A percentile compares a stretch with the other conserved stretches of the same genome.
Conservation (phyloP, 345 rosid genomes). For the Gossypium herbaceum region DNA sequence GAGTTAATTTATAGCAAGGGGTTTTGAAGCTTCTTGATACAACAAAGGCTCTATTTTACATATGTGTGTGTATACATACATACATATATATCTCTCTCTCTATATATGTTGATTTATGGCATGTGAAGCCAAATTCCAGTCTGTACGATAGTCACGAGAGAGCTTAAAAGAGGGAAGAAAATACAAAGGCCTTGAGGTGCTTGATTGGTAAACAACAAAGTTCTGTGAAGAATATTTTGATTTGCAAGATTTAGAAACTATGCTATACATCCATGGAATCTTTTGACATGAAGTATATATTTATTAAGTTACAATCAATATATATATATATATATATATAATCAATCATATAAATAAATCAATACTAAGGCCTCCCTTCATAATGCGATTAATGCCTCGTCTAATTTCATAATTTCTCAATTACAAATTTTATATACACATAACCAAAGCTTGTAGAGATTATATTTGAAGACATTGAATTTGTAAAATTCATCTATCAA, state of each 20-base stretch:
- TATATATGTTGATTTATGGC: not conserved
- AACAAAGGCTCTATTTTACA: not conserved
- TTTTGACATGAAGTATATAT: not conserved
- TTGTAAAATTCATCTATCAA: too few species aligned
- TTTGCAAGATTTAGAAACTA: not conserved
- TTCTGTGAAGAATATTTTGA: not conserved
- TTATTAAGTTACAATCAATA: too few species aligned
- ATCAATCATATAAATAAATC: too few species aligned
- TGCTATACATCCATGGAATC: not conserved
- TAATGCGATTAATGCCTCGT: too few species aligned
- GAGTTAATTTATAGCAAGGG: not conserved
- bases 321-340: too few species aligned
- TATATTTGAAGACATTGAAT: not conserved
- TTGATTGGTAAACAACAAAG: slow-evolving; percentile 8
- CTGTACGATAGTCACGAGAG: slow-evolving; percentile 19
- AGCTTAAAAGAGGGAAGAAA: not conserved
- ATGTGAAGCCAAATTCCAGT: slow-evolving; percentile 21
- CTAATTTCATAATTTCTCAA: too few species aligned
- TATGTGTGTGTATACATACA: too few species aligned
- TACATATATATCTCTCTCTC: not conserved
- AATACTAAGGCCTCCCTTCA: too few species aligned
- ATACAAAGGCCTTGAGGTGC: slow-evolving; percentile 7
- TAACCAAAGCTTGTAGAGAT: not conserved
- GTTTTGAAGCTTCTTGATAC: not conserved
- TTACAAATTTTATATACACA: too few species aligned